Percentiles rank a stretch among this genome's conserved stretches.
phyloP scores from a whole-genome alignment of 164 flowering plant species.

The Magnolia changhungtana region DNA sequence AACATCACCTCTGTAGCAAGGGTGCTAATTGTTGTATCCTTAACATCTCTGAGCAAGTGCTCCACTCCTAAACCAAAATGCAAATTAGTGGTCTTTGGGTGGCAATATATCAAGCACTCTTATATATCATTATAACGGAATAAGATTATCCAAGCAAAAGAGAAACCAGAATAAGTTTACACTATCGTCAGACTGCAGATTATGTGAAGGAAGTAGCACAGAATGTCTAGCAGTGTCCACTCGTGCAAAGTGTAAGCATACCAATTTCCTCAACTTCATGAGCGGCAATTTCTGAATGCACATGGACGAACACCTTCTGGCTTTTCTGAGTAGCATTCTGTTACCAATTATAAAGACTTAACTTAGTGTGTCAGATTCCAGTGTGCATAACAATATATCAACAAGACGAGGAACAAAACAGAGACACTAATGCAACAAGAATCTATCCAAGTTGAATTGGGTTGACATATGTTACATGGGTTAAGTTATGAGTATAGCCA shows the following conservation, averaged over 20 bases:
- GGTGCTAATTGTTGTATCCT: slow-evolving; percentile 94
- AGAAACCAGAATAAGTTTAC: not conserved
- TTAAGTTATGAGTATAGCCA: no score
- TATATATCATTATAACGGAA: not conserved
- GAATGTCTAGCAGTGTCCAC: not conserved
- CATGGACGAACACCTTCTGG: slow-evolving; percentile 82
- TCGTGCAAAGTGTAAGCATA: slow-evolving; percentile 23
- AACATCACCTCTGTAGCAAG: slow-evolving; percentile 88
- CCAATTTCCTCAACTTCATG: slow-evolving; percentile 99
- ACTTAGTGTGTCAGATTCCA: not conserved
- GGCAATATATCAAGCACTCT: no score
- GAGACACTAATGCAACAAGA: not conserved
- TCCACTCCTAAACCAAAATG: slow-evolving; percentile 67
- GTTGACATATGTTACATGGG: no score
- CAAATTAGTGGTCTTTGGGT: not conserved
- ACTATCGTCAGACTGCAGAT: not conserved
- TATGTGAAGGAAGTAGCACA: not conserved
- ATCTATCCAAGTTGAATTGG: not conserved
- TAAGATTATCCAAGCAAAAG: not conserved
- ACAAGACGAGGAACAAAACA: not conserved
- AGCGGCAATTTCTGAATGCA: slow-evolving; percentile 99
- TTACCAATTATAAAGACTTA: slow-evolving; percentile 10
- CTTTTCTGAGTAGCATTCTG: slow-evolving; percentile 63
- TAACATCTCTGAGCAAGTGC: slow-evolving; percentile 96
- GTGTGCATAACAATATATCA: not conserved